Evolutionary conservation across 495 filamentous ascomycete genomes (phyloP).

Genomic region (Penicillium paradoxum): DNA sequence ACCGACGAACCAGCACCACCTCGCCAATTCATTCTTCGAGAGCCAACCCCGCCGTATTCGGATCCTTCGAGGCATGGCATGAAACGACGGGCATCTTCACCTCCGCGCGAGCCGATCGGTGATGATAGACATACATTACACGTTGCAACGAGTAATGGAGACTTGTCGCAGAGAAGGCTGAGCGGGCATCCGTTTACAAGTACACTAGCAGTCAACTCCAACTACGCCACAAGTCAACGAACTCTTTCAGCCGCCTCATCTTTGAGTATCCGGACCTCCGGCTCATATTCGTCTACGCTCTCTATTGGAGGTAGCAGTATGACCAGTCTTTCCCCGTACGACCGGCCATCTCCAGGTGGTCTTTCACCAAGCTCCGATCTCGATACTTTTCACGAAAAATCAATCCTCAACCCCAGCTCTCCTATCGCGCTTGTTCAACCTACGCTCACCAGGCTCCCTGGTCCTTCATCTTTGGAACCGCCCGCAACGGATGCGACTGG

Average conservation of each 20-base stretch:
- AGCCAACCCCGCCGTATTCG: slow-evolving; percentile 43
- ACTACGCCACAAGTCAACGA: slow-evolving; percentile 55
- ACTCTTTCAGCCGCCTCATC: slow-evolving; percentile 74
- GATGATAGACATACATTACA: slow-evolving; percentile 60
- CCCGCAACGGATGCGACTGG: slow-evolving; percentile 29
- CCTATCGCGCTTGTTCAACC: slow-evolving; percentile 40
- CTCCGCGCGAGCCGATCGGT: slow-evolving; percentile 66
- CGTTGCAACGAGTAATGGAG: slow-evolving; percentile 52
- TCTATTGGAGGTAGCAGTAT: slow-evolving; percentile 66
- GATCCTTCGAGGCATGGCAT: slow-evolving; percentile 51
- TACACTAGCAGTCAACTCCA: slow-evolving; percentile 52
- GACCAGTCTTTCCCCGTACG: slow-evolving; percentile 66
- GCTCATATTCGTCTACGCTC: slow-evolving; percentile 68
- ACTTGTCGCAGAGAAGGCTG: slow-evolving; percentile 63
- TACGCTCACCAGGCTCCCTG: slow-evolving; percentile 13
- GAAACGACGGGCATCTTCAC: slow-evolving; percentile 79
- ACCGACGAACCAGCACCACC: slow-evolving; percentile 60
- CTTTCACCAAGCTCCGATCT: slow-evolving; percentile 61
- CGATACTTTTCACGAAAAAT: slow-evolving; percentile 41
- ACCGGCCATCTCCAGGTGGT: slow-evolving; percentile 67
- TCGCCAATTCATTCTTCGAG: slow-evolving; percentile 57
- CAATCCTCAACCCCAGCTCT: slow-evolving; percentile 55
- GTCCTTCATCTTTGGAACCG: slow-evolving; percentile 25
- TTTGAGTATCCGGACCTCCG: slow-evolving; percentile 57
- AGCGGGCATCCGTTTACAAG: slow-evolving; percentile 53